Conservation (phyloP, 2,329 filamentous ascomycete genomes). For the Venturia nashicola region DNA sequence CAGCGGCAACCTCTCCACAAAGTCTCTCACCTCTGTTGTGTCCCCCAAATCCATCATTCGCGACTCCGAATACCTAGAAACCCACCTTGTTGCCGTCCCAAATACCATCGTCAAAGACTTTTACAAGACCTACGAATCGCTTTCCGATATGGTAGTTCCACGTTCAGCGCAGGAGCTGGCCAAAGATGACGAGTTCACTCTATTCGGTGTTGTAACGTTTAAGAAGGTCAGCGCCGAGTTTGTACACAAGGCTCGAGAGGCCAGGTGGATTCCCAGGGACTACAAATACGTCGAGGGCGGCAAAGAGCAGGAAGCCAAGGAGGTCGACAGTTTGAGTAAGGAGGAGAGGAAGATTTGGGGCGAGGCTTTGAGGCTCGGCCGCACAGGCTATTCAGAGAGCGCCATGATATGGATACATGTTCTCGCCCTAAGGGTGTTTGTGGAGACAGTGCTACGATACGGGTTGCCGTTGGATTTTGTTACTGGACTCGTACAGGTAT, state of each 20-base stretch:
- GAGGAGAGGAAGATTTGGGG: slow-evolving; percentile 90
- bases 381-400: slow-evolving; percentile 90
- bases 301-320: slow-evolving; percentile 75
- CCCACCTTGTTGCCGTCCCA: slow-evolving; percentile 84
- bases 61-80: slow-evolving; percentile 93
- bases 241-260: slow-evolving; percentile 79
- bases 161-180: slow-evolving; percentile 71
- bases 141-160: slow-evolving; percentile 85
- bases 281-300: slow-evolving; percentile 89
- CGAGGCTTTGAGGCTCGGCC: slow-evolving; percentile 72
- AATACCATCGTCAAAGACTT: slow-evolving; percentile 75
- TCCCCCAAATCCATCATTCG: slow-evolving; percentile 68
- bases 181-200: slow-evolving; percentile 76
- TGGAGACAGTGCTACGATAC: slow-evolving; percentile 95
- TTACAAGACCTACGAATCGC: slow-evolving; percentile 74
- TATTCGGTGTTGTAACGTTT: slow-evolving; percentile 85
- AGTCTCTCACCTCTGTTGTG: slow-evolving; percentile 82
- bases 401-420: slow-evolving; percentile 96
- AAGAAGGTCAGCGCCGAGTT: slow-evolving; percentile 86
- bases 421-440: slow-evolving; percentile 81
- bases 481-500: slow-evolving; percentile 71
- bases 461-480: slow-evolving; percentile 85
- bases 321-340: slow-evolving; percentile 67
- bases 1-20: slow-evolving; percentile 86
- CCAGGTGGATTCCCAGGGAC: slow-evolving; percentile 88